phyloP scores from a whole-genome alignment of 805 yeast species.

The Nematodospora valgi region DNA sequence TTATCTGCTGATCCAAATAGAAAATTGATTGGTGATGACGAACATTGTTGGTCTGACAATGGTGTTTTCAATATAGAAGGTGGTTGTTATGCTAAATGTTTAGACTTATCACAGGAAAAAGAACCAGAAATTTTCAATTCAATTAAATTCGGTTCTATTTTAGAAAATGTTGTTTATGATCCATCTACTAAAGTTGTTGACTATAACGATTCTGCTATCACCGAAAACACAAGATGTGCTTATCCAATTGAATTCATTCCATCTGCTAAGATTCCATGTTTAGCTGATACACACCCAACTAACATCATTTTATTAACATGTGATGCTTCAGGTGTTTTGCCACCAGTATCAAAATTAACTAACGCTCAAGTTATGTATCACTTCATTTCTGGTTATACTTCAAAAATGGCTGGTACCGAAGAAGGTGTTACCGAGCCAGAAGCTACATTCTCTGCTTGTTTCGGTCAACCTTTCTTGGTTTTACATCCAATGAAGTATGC shows the following conservation, averaged over 20 bases:
- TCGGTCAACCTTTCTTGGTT: slow-evolving; percentile 98
- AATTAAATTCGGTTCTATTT: slow-evolving; percentile 87
- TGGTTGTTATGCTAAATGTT: slow-evolving; percentile 98
- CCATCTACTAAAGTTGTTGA: slow-evolving; percentile 77
- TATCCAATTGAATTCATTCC: slow-evolving; percentile 97
- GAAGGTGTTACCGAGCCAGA: slow-evolving; percentile 98
- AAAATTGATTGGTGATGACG: slow-evolving; percentile 94
- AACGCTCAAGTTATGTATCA: slow-evolving; percentile 99
- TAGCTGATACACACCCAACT: slow-evolving; percentile 85
- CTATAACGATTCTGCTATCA: slow-evolving; percentile 73
- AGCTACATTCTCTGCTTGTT: slow-evolving; percentile 97
- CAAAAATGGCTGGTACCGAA: slow-evolving; percentile 99
- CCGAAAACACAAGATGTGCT: slow-evolving; percentile 98
- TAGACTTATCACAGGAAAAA: slow-evolving; percentile 82
- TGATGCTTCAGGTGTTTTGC: slow-evolving; percentile 97
- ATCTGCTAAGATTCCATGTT: slow-evolving; percentile 93
- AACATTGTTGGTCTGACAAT: slow-evolving; percentile 98
- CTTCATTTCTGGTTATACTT: slow-evolving; percentile 96
- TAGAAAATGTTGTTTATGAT: slow-evolving; percentile 91
- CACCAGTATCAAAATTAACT: slow-evolving; percentile 91
- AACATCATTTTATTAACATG: slow-evolving; percentile 91
- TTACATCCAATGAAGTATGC: slow-evolving; percentile 98
- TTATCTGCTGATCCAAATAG: slow-evolving; percentile 95
- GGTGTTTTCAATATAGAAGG: slow-evolving; percentile 99
- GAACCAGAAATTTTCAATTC: slow-evolving; percentile 98